phyloP scores from a whole-genome alignment of 805 yeast genomes.

The Ogataea methylovora region DNA sequence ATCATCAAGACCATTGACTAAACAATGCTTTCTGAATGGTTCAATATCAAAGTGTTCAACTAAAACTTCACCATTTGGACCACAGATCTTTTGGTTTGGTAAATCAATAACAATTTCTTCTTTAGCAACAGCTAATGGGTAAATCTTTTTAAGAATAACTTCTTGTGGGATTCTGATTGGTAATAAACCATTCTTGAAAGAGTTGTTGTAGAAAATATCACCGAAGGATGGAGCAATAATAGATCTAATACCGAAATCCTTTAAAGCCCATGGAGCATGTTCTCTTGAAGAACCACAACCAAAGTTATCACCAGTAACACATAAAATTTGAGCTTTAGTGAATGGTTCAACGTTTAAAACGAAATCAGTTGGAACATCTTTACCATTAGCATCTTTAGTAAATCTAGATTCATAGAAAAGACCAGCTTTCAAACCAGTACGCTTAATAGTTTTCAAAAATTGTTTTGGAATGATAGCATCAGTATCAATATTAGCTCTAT shows the following conservation, averaged over 20 bases:
- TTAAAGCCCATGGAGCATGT: slow-evolving; percentile 99
- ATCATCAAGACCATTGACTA: slow-evolving; percentile 92
- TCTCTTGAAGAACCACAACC: slow-evolving; percentile 99
- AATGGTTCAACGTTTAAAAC: slow-evolving; percentile 82
- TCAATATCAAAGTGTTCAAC: slow-evolving; percentile 84
- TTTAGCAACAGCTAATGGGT: slow-evolving; percentile 76
- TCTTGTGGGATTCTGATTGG: slow-evolving; percentile 89
- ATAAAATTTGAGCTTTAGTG: slow-evolving; percentile 70
- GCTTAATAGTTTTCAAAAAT: slow-evolving; percentile 93
- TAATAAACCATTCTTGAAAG: slow-evolving; percentile 89
- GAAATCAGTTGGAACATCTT: slow-evolving; percentile 81
- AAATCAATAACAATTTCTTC: slow-evolving; percentile 70
- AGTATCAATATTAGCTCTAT: slow-evolving; percentile 93
- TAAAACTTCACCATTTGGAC: slow-evolving; percentile 61
- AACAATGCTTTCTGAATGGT: slow-evolving; percentile 88
- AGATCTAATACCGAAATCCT: slow-evolving; percentile 93
- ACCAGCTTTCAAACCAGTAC: slow-evolving; percentile 88
- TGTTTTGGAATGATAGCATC: slow-evolving; percentile 99
- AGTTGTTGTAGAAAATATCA: slow-evolving; percentile 95
- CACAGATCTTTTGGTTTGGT: slow-evolving; percentile 73
- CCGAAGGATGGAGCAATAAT: slow-evolving; percentile 98
- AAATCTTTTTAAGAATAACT: slow-evolving; percentile 59
- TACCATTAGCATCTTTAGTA: slow-evolving; percentile 57
- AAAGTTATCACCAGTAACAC: slow-evolving; percentile 93
- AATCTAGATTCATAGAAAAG: slow-evolving; percentile 89